Base-by-base conservation (phyloP, 169 alveolate species). In the Cryptosporidium sp. region DNA sequence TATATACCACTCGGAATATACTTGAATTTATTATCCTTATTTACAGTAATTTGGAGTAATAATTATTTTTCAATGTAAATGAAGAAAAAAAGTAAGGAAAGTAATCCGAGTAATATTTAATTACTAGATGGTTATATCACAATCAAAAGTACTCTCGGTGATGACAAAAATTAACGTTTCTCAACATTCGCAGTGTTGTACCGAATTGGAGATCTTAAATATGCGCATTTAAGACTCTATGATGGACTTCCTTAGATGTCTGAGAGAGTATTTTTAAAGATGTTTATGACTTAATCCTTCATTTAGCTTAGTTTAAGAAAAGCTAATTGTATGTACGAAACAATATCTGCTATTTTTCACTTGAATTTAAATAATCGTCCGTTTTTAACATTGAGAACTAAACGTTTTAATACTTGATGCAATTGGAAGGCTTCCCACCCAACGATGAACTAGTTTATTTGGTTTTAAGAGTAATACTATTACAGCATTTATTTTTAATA, bases 221-320 rank as follows among this genome's bases (percentile, higher is more conserved):
- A 43, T 65, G 89, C 89, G 89, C 89, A 59, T 80, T 39, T 33
- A 80, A 80, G 89, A 80, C 89, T 48, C 71, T 80, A 62, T 80
- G 89, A 80, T 80, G 89, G 89, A 80, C 71, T 80, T 80, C 89
- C 89, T 80, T 80, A 80, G 89, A 80, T 80, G 89, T 80, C 89
- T 80, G 89, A 80, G 89, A 62, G 67, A 73, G 71, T 58, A 37
- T 23, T 21, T 33, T 73, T 73, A 16, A 48, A 48, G 21, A 48
- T 48, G 0, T 14, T 14, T 55, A 16, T n/a, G 67, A n/a, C 67
- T 55, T 1, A 0, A 55, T 55, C 55, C 21, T 14, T 48, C n/a
- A 12, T 48, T 48, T 48, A 48, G 55, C 55, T 48, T 48, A 48
- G 55, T 48, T 3, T 12, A 48, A 14, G 55, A 48, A 14, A 16